Conservation (phyloP, 768 basidiomycete species). For the Boletus pseudo-olivaceus region DNA sequence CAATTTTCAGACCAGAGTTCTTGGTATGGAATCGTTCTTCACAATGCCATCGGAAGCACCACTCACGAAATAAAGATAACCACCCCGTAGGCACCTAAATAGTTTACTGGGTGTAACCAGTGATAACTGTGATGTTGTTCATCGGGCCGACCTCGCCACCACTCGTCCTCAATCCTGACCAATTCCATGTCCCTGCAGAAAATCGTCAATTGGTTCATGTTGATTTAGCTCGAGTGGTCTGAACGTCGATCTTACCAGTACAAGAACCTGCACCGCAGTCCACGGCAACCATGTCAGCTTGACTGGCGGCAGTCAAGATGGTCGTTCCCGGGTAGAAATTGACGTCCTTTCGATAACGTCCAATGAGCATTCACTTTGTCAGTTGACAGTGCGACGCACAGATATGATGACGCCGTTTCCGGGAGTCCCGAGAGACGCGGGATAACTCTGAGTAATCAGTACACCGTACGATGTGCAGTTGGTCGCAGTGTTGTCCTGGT, state of each 20-base stretch:
- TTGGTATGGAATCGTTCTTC: neutral
- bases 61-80: neutral
- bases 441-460: slow-evolving; percentile 64
- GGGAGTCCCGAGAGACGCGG: slow-evolving; percentile 46
- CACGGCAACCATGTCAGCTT: slow-evolving; percentile 47
- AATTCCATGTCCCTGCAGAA: slow-evolving; percentile 46
- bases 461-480: slow-evolving; percentile 52
- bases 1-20: neutral
- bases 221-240: too few relatives aligned
- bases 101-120: slow-evolving; percentile 30
- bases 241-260: slow-evolving; percentile 32
- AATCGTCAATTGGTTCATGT: neutral
- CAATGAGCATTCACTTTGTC: neutral
- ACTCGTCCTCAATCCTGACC: slow-evolving; percentile 41
- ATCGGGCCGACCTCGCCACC: slow-evolving; percentile 43
- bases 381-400: slow-evolving; percentile 34
- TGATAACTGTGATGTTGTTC: slow-evolving; percentile 31
- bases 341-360: slow-evolving; percentile 36
- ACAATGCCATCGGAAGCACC: neutral
- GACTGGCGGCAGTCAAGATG: slow-evolving; percentile 38
- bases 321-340: slow-evolving; percentile 43
- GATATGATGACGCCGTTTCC: slow-evolving; percentile 56
- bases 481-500: slow-evolving; percentile 51
- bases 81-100: too few relatives aligned
- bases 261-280: slow-evolving; percentile 55